A percentile compares a stretch with the other conserved stretches of the same genome.
These are phyloP conservation scores for Plasmodium vivax DNA, from an alignment of 169 alveolate genomes.

Conservation along the genomic window DNA sequence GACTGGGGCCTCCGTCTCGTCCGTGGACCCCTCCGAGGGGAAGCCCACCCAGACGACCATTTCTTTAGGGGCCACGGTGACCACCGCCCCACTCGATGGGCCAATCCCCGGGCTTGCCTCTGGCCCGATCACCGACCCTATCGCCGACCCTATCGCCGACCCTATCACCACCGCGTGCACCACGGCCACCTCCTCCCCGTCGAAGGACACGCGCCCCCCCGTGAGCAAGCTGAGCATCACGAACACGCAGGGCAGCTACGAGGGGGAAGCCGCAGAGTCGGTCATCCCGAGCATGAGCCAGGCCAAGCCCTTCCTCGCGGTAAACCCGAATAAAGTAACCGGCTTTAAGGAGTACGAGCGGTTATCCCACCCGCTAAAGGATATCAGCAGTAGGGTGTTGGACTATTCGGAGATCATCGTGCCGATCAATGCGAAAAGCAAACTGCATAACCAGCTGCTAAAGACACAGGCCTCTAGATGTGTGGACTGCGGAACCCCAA, in stretches of 20 bases:
- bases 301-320: constrained; percentile 70
- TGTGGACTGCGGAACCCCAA: constrained; percentile 86
- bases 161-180: not conserved
- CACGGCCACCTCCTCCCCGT: not conserved
- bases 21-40: not conserved
- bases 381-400: constrained; percentile 67
- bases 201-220: not conserved
- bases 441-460: constrained; percentile 65
- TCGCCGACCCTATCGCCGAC: not conserved
- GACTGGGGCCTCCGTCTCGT: not conserved
- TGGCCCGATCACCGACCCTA: not conserved
- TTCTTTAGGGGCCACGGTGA: not conserved
- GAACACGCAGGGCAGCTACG: not conserved
- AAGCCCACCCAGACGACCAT: not conserved
- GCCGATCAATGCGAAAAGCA: constrained; percentile 69
- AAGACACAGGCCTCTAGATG: constrained; percentile 84
- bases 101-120: not conserved
- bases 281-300: not conserved
- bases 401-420: constrained; percentile 76
- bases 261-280: constrained; percentile 7
- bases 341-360: constrained; percentile 75
- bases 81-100: not conserved
- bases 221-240: not conserved
- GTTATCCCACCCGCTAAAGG: constrained; percentile 72
- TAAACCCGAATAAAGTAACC: constrained; percentile 73